These are phyloP conservation scores for Wickerhamomyces chambardii DNA, from an alignment of 805 yeast species.

Conservation along the genomic window DNA sequence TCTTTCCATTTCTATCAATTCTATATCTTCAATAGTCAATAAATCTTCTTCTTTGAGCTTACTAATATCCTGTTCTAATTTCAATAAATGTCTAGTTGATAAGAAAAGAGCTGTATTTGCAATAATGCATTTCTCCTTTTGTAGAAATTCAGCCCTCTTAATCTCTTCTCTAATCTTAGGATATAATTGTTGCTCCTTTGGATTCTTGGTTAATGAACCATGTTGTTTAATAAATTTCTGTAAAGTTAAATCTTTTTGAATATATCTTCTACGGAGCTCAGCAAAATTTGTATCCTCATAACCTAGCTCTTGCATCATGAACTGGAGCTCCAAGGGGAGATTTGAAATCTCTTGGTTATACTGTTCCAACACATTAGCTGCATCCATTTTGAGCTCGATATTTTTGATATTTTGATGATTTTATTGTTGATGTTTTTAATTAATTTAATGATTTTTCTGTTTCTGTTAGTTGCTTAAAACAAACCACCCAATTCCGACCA, in stretches of 20 bases:
- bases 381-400: conserved; percentile 57
- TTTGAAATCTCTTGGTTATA: conserved; percentile 69
- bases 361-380: conserved; percentile 75
- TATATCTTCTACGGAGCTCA: conserved; percentile 58
- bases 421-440: too few species aligned
- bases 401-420: too few species aligned
- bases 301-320: conserved; percentile 69
- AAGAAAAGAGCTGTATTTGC: conserved; percentile 80
- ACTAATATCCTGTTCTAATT: conserved; percentile 68
- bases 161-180: conserved; percentile 64
- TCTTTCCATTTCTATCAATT: conserved; percentile 17
- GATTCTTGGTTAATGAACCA: conserved; percentile 74
- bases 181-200: conserved; percentile 65
- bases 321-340: conserved; percentile 80
- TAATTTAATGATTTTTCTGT: too few species aligned
- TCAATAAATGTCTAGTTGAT: conserved; percentile 64
- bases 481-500: too few species aligned
- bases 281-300: conserved; percentile 57
- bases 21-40: conserved; percentile 40
- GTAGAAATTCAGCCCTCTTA: conserved; percentile 48
- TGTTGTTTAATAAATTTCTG: conserved; percentile 77
- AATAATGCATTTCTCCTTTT: conserved; percentile 67
- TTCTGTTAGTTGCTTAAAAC: too few species aligned
- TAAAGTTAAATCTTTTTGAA: conserved; percentile 66
- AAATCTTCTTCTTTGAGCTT: conserved; percentile 76